phyloP scores from a whole-genome alignment of 2,329 filamentous ascomycete genomes.

The Apiospora malaysiana region DNA sequence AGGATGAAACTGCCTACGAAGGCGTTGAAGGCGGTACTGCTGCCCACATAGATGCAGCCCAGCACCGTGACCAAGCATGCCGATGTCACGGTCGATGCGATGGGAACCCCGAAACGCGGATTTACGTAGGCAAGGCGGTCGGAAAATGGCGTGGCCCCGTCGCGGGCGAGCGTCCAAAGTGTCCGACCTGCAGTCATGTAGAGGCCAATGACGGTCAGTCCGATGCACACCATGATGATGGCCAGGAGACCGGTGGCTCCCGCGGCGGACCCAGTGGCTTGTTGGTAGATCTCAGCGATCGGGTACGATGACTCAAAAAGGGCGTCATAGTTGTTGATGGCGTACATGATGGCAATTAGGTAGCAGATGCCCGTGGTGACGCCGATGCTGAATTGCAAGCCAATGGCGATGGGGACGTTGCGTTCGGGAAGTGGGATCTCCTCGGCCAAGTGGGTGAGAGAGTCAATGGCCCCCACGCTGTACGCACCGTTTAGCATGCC shows the following conservation, averaged over 20 bases:
- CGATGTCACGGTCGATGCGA: constrained; percentile 56
- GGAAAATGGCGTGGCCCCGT: constrained; percentile 45
- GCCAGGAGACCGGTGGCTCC: constrained; percentile 43
- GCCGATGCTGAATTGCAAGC: constrained; percentile 55
- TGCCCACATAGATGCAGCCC: constrained; percentile 70
- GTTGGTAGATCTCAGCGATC: constrained; percentile 69
- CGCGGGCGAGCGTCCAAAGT: constrained; percentile 48
- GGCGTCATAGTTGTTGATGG: constrained; percentile 56
- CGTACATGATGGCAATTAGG: constrained; percentile 61
- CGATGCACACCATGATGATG: constrained; percentile 38
- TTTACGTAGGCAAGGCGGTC: constrained; percentile 32
- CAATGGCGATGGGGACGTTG: constrained; percentile 61
- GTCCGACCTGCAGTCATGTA: constrained; percentile 46
- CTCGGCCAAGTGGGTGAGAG: constrained; percentile 68
- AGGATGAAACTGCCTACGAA: constrained; percentile 58
- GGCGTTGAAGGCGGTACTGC: constrained; percentile 69
- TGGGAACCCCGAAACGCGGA: constrained; percentile 40
- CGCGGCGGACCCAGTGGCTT: constrained; percentile 57
- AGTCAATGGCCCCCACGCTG: constrained; percentile 70
- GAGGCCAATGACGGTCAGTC: constrained; percentile 51
- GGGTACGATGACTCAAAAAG: constrained; percentile 60
- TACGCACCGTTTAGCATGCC: constrained; percentile 66
- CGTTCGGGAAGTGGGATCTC: constrained; percentile 61
- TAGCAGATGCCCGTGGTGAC: constrained; percentile 60
- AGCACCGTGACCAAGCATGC: constrained; percentile 55